Base-by-base conservation (phyloP, 1,139 yeast species). In the Suhomyces kunorum region DNA sequence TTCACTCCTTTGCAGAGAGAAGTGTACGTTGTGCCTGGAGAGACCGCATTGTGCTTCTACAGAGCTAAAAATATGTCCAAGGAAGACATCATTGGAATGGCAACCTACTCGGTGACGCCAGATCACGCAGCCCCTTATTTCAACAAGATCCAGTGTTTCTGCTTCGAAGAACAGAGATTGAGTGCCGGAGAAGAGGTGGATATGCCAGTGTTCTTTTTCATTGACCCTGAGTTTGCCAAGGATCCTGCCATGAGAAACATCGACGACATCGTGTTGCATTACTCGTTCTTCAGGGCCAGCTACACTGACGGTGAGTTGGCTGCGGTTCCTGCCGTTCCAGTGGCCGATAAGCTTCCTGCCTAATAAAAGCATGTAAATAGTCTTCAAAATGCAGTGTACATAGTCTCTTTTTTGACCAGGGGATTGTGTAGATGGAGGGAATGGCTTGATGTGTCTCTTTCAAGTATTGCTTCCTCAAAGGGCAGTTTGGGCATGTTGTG, bases 191-290 rank as follows among this genome's bases (percentile, higher is more conserved):
- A 94, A 66, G 98, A 92, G 61, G 96, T 94, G 12, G 99, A 94
- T 58, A 92, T 94, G 98, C 99, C 99, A 0, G 90, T 92, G 13
- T 94, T 94, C 68, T 94, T 94, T 76, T 94, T 94, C 63, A 87
- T 94, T 41, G 99, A 94, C 59, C 99, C 99, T 0, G 98, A 94
- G 51, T 92, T 87, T 64, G 95, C 95, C 33, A 83, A 84, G 47
- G 99, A 94, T 59, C 98, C 98, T 7, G 76, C 81, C 31, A 87
- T 92, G 94, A 79, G 94, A 61, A 85, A 87, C 55, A 83, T 90
- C 34, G 94, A 89, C 54, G 96, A 90, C 59, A 78, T 92, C 34
- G 89, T 92, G 17, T 75, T 92, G 54, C 95, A 92, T 63, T 92
- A 92, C 59, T 87, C 98, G 1, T 92, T 92, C 61, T 92, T 92